Evolutionary conservation across 2,329 filamentous ascomycete genomes (phyloP).

Genomic region (Cercospora zeina): DNA sequence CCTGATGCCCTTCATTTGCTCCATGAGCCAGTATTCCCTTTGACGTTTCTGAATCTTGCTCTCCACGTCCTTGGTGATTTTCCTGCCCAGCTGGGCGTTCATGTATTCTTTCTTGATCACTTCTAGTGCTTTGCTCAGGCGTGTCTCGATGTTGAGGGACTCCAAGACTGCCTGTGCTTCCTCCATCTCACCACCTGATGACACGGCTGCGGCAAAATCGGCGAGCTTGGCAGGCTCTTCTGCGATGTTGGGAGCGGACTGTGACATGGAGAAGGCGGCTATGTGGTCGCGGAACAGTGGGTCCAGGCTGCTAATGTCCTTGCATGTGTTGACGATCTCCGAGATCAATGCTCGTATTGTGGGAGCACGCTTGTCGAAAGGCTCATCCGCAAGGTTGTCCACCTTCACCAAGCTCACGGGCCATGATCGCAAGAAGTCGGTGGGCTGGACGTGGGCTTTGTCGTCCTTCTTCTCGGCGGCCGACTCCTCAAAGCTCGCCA

Average conservation of each 20-base stretch:
- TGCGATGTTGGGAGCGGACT: constrained; percentile 90
- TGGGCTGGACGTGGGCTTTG: constrained; percentile 66
- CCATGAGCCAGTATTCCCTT: constrained; percentile 97
- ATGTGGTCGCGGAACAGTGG: constrained; percentile 96
- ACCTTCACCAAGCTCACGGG: constrained; percentile 93
- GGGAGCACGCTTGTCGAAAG: constrained; percentile 84
- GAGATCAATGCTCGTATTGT: constrained; percentile 90
- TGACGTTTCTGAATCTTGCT: constrained; percentile 96
- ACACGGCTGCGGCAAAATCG: constrained; percentile 95
- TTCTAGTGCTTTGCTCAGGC: constrained; percentile 85
- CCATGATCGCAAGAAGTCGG: constrained; percentile 86
- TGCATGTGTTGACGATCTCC: constrained; percentile 98
- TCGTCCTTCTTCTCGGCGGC: constrained; percentile 55
- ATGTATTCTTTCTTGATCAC: constrained; percentile 97
- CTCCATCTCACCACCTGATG: constrained; percentile 88
- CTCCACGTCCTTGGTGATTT: constrained; percentile 97
- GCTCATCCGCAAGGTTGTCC: constrained; percentile 85
- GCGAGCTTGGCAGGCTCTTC: constrained; percentile 93
- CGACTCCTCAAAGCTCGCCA: constrained; percentile 92
- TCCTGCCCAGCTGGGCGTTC: constrained; percentile 94
- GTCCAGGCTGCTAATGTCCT: constrained; percentile 92
- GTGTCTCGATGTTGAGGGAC: constrained; percentile 85
- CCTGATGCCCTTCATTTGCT: constrained; percentile 98
- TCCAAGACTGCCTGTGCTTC: constrained; percentile 91
- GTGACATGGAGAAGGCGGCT: constrained; percentile 93